These are phyloP conservation scores for Periconia sp. DNA, from an alignment of 2,329 filamentous ascomycete species.

Conservation along the genomic window DNA sequence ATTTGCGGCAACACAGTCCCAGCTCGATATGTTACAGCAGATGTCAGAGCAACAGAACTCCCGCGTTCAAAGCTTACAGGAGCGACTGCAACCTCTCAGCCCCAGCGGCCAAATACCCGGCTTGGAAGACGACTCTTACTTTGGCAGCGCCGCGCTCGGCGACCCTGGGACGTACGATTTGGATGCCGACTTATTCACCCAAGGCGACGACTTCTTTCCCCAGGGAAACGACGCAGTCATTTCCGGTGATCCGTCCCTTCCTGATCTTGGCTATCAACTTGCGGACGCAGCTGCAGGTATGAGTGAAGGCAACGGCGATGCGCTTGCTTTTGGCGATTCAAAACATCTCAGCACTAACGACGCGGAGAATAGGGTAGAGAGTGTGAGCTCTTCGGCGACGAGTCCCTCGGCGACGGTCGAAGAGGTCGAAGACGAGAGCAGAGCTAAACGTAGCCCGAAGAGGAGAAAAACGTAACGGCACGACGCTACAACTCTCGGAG, in stretches of 20 bases:
- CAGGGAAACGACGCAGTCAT: constrained; percentile 1
- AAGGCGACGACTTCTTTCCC: constrained; percentile 58
- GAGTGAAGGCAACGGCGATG: constrained; percentile 2
- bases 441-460: constrained; percentile 27
- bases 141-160: constrained; percentile 39
- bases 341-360: constrained; percentile 12
- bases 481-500: background rate
- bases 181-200: constrained; percentile 61
- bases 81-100: constrained; percentile 75
- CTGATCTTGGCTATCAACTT: constrained; percentile 31
- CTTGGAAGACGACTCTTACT: constrained; percentile 46
- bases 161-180: constrained; percentile 46
- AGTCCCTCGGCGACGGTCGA: constrained; percentile 42
- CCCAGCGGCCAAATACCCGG: constrained; percentile 79
- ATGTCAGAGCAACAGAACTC: constrained; percentile 78
- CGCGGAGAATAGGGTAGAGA: constrained; percentile 39
- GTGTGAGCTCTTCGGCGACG: constrained; percentile 43
- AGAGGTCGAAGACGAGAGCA: constrained; percentile 38
- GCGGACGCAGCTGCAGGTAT: constrained; percentile 8
- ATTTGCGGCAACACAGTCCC: constrained; percentile 69
- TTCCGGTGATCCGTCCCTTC: constrained; percentile 12
- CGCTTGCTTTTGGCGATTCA: constrained; percentile 6
- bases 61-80: constrained; percentile 74
- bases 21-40: constrained; percentile 76
- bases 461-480: constrained; percentile 27